Conservation (phyloP, 257 asterid species). For the Nicotiana tabacum region DNA sequence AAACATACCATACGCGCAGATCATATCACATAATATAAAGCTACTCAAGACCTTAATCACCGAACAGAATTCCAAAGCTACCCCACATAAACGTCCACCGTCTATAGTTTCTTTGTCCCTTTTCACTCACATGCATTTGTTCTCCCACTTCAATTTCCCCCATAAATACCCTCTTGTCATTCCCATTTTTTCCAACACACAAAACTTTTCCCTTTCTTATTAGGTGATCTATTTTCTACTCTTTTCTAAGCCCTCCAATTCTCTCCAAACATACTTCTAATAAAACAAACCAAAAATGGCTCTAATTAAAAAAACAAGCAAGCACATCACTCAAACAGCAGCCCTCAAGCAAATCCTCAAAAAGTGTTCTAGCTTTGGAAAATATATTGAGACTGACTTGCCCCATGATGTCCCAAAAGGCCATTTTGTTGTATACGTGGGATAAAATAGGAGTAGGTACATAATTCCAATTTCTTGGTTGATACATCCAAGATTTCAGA, state of each 20-base stretch:
- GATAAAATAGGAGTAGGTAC: slow-evolving; percentile 1
- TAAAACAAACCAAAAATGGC: slow-evolving; percentile 11
- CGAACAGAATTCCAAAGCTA: too few species aligned
- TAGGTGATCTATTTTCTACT: not conserved
- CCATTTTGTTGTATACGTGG: slow-evolving; percentile 5
- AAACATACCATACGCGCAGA: too few species aligned
- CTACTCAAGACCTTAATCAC: too few species aligned
- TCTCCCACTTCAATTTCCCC: not conserved
- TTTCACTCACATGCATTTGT: not conserved
- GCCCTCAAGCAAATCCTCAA: slow-evolving; percentile 33
- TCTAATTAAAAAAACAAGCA: slow-evolving; percentile 18
- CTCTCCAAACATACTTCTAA: not conserved
- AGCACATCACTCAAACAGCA: slow-evolving; percentile 10
- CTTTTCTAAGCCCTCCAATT: not conserved
- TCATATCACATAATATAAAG: too few species aligned
- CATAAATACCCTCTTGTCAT: not conserved
- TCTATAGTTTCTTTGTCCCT: not conserved
- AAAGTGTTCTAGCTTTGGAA: slow-evolving; percentile 14
- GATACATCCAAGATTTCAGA: not conserved
- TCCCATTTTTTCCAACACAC: not conserved
- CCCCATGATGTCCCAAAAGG: slow-evolving; percentile 13
- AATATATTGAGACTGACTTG: not conserved
- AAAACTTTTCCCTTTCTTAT: not conserved
- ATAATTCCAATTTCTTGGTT: slow-evolving; percentile 8
- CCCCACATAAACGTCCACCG: not conserved